Conservation (phyloP, 2,329 filamentous ascomycete genomes). For the Colletotrichum cordylinicola region DNA sequence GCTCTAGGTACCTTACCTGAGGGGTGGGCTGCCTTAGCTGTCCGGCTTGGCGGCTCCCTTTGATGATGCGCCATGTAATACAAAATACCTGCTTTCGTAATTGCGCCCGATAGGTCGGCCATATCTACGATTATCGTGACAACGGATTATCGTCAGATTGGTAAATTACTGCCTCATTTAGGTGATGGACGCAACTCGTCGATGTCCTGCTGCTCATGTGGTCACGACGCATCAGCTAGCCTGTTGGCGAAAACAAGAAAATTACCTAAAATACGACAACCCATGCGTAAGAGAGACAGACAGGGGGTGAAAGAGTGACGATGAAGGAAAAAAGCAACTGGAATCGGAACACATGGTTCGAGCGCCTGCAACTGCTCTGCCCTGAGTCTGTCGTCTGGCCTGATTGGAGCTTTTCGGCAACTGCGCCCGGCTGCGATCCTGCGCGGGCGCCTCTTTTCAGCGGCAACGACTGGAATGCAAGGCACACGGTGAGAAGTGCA, state of each 20-base stretch:
- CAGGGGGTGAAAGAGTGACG: neutral
- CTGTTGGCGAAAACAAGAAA: neutral
- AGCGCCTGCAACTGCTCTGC: conserved; percentile 19
- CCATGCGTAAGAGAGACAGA: neutral
- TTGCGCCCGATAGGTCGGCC: neutral
- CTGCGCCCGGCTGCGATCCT: neutral
- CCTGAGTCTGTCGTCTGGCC: neutral
- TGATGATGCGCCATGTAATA: neutral
- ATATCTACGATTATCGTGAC: neutral
- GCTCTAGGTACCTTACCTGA: neutral
- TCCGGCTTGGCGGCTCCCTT: neutral
- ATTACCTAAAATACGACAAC: neutral
- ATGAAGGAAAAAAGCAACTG: neutral
- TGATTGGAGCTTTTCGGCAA: neutral
- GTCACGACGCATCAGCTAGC: neutral
- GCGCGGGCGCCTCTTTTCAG: neutral
- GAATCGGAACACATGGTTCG: conserved; percentile 16
- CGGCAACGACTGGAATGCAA: neutral
- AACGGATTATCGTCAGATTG: neutral
- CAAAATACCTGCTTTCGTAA: neutral
- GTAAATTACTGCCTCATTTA: neutral
- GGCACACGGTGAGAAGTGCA: neutral
- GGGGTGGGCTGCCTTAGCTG: neutral
- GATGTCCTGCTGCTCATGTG: neutral
- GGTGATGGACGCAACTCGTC: neutral